A percentile compares a stretch with the other conserved stretches of the same genome.
phyloP scores from a whole-genome alignment of 2,329 filamentous ascomycete species.

The Samsoniella hepiali region DNA sequence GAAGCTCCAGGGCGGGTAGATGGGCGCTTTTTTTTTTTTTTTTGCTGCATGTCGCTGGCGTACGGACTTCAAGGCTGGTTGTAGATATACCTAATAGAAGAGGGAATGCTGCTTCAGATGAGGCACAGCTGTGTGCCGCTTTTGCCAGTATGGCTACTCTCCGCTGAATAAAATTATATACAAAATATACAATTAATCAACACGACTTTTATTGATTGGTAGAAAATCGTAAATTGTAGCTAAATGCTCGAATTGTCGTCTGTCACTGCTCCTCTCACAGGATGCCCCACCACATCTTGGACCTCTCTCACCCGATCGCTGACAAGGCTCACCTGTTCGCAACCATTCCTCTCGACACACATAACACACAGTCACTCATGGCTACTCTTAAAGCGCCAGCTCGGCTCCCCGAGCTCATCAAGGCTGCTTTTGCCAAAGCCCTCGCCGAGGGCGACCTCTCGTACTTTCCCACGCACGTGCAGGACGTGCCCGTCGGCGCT shows the following conservation, averaged over 20 bases:
- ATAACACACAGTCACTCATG: slow-evolving; percentile 30
- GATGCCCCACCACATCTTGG: background rate
- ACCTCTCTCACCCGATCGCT: background rate
- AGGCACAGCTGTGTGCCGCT: background rate
- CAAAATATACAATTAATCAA: background rate
- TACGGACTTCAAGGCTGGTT: slow-evolving; percentile 1
- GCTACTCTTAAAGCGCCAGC: slow-evolving; percentile 39
- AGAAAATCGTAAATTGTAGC: background rate
- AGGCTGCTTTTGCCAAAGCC: slow-evolving; percentile 47
- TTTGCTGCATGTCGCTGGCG: background rate
- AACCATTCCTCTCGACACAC: background rate
- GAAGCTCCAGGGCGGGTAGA: background rate
- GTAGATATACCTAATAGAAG: background rate
- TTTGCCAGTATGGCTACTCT: background rate
- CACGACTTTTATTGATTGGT: background rate
- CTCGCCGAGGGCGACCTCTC: slow-evolving; percentile 46
- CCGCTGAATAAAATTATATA: background rate
- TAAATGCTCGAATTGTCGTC: background rate
- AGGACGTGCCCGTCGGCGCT: slow-evolving; percentile 42
- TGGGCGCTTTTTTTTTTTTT: background rate
- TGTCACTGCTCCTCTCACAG: background rate
- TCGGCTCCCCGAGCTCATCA: slow-evolving; percentile 51
- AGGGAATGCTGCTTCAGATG: background rate
- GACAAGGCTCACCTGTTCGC: background rate
- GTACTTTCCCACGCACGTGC: slow-evolving; percentile 54